These are phyloP conservation scores for Cerioporus squamosus DNA, from an alignment of 1,284 basidiomycete genomes.

Conservation along the genomic window DNA sequence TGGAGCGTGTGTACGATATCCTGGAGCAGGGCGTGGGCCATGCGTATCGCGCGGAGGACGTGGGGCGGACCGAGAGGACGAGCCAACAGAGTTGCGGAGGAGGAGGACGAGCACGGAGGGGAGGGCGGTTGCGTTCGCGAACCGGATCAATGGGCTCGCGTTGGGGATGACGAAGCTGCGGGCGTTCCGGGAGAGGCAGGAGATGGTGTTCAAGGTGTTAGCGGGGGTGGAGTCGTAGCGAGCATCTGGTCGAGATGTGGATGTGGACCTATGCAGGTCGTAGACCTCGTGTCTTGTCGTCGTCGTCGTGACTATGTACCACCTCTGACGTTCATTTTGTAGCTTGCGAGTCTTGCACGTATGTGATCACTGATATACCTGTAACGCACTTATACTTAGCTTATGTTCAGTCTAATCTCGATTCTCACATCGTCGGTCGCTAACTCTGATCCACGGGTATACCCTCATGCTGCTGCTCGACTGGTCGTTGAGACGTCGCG, in stretches of 20 bases:
- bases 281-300: neutral
- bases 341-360: neutral
- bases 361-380: neutral
- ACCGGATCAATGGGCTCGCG: slow-evolving; percentile 73
- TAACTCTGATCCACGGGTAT: no score
- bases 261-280: no score
- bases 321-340: no score
- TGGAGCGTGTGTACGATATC: slow-evolving; percentile 65
- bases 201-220: slow-evolving; percentile 72
- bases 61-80: neutral
- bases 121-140: slow-evolving; percentile 68
- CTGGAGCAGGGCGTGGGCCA: slow-evolving; percentile 62
- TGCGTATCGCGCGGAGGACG: slow-evolving; percentile 14
- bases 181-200: slow-evolving; percentile 74
- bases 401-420: neutral
- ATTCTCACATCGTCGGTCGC: no score
- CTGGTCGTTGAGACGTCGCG: no score
- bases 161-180: slow-evolving; percentile 68
- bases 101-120: slow-evolving; percentile 50
- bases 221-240: slow-evolving; percentile 39
- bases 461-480: no score
- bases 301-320: no score
- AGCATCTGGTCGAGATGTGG: neutral
- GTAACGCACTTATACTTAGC: neutral
- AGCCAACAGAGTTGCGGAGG: slow-evolving; percentile 25